Conservation (phyloP, 768 basidiomycete species). For the Rhodosporidiobolus sp. region DNA sequence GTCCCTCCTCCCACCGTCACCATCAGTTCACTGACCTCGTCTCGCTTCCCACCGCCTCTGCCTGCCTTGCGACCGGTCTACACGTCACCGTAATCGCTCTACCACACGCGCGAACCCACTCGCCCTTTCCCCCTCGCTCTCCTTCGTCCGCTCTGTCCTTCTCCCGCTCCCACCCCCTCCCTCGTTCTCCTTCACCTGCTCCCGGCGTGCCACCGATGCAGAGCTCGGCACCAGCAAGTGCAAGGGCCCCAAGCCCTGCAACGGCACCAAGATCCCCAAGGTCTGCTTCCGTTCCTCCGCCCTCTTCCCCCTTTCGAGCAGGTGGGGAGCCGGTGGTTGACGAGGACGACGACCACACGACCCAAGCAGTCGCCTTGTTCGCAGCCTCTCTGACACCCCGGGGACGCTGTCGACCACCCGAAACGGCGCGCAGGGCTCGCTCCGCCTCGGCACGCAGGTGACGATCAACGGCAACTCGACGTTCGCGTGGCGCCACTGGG, state of each 20-base stretch:
- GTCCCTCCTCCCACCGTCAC: not conserved
- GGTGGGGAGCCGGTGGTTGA: not conserved
- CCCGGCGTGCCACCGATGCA: not conserved
- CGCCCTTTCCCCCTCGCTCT: not conserved
- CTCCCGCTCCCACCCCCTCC: not conserved
- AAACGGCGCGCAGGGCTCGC: slow-evolving; percentile 2
- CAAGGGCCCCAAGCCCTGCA: slow-evolving; percentile 40
- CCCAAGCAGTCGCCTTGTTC: too few relatives aligned
- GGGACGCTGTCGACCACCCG: slow-evolving; percentile 43
- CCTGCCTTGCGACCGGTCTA: too few relatives aligned
- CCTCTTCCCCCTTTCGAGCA: not conserved
- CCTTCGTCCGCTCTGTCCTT: not conserved
- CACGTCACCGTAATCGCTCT: too few relatives aligned
- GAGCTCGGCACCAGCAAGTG: slow-evolving; percentile 20
- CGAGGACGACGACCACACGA: not conserved
- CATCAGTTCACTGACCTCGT: too few relatives aligned
- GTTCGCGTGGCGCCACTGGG: slow-evolving; percentile 80
- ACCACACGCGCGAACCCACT: too few relatives aligned
- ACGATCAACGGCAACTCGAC: slow-evolving; percentile 11
- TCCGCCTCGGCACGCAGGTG: slow-evolving; percentile 2
- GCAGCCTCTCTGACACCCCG: slow-evolving; percentile 42
- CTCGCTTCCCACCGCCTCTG: not conserved
- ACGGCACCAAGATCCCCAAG: slow-evolving; percentile 70
- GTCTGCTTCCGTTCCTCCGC: slow-evolving; percentile 47
- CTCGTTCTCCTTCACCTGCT: not conserved